Conservation (phyloP, 1,139 yeast species). For the Candida sp. region DNA sequence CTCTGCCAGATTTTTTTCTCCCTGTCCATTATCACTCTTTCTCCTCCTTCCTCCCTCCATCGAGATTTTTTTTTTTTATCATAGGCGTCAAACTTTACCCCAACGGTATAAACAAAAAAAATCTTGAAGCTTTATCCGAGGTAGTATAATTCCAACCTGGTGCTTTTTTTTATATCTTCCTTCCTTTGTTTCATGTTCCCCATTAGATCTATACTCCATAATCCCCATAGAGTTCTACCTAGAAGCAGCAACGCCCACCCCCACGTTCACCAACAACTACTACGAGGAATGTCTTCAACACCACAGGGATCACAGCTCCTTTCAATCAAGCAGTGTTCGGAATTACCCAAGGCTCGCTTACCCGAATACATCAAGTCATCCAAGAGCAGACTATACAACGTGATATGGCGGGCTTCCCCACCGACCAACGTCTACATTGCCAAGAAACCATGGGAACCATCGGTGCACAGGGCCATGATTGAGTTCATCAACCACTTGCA, state of each 20-base stretch:
- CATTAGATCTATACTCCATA: background rate
- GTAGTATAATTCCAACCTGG: too few relatives aligned
- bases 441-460: conserved; percentile 81
- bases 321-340: conserved; percentile 12
- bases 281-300: background rate
- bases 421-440: conserved; percentile 77
- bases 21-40: too few relatives aligned
- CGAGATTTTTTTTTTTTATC: too few relatives aligned
- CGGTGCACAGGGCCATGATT: conserved; percentile 69
- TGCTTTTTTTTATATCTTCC: background rate
- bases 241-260: background rate
- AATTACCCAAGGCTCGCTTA: conserved; percentile 13
- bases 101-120: too few relatives aligned
- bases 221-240: background rate
- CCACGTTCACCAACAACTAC: background rate
- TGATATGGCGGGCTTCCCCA: conserved; percentile 47
- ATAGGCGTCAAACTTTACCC: too few relatives aligned
- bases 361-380: conserved; percentile 16
- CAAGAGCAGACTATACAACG: conserved; percentile 25
- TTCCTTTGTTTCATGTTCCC: background rate
- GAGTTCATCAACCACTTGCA: conserved; percentile 63
- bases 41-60: too few relatives aligned
- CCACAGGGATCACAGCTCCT: background rate
- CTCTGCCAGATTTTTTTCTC: too few relatives aligned
- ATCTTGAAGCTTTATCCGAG: too few relatives aligned